Conservation (phyloP, 2,329 filamentous ascomycete species). For the Iodosphaeria phyllophila region DNA sequence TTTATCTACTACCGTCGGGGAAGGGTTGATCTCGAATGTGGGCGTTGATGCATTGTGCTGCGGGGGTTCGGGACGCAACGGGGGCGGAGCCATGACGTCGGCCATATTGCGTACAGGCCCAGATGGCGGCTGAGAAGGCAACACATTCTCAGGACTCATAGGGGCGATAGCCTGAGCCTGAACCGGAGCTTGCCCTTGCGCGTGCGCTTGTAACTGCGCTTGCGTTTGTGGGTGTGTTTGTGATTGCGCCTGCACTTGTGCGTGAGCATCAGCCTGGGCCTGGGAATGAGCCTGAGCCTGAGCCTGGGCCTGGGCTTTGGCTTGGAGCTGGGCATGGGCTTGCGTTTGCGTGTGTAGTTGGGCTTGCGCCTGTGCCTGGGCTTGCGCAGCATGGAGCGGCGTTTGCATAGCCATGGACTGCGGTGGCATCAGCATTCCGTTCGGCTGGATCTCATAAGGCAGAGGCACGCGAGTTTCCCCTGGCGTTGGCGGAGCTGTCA, state of each 20-base stretch:
- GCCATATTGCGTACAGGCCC: slow-evolving; percentile 26
- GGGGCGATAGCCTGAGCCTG: too few relatives aligned
- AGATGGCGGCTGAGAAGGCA: slow-evolving; percentile 13
- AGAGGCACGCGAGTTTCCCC: slow-evolving; percentile 21
- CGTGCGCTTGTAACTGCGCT: too few relatives aligned
- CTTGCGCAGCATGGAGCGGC: slow-evolving; percentile 9
- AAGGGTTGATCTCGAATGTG: slow-evolving; percentile 28
- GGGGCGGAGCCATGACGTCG: slow-evolving; percentile 37
- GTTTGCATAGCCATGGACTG: slow-evolving; percentile 13
- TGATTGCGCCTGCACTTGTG: too few relatives aligned
- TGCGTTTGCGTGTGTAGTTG: too few relatives aligned
- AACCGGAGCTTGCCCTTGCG: too few relatives aligned
- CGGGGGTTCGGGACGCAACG: slow-evolving; percentile 34
- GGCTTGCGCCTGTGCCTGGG: too few relatives aligned
- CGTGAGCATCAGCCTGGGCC: too few relatives aligned
- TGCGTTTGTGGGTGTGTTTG: too few relatives aligned
- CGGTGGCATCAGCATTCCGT: slow-evolving; percentile 24
- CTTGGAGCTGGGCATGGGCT: slow-evolving; percentile 11
- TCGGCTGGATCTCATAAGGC: slow-evolving; percentile 24
- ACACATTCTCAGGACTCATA: too few relatives aligned
- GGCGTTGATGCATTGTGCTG: slow-evolving; percentile 27
- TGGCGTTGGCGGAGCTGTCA: slow-evolving; percentile 14
- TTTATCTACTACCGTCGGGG: slow-evolving; percentile 25
- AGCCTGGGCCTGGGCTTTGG: too few relatives aligned
- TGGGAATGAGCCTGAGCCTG: too few relatives aligned